A percentile compares a stretch with the other conserved stretches of the same genome.
Evolutionary conservation across 257 asterid species (phyloP).

Genomic region (Ocimum tenuiflorum): DNA sequence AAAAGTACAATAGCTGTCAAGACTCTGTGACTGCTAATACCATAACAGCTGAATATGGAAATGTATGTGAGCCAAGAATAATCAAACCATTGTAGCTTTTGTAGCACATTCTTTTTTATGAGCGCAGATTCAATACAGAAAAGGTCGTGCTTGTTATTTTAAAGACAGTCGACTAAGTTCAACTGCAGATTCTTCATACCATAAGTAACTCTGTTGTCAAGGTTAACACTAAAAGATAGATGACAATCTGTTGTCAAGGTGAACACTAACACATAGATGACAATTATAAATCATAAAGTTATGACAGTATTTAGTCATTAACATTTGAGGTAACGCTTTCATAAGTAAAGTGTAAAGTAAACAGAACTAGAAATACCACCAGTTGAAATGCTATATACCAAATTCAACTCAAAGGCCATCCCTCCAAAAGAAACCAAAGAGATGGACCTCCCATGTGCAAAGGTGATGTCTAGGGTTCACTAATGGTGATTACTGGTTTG

Average conservation of each 20-base stretch:
- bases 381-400: not conserved
- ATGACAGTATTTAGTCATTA: slow-evolving; percentile 10
- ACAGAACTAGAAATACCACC: not conserved
- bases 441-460: not conserved
- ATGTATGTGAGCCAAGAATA: not conserved
- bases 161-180: not conserved
- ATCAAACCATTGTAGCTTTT: not conserved
- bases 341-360: not conserved
- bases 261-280: not conserved
- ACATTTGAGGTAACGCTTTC: not conserved
- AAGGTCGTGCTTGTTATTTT: not conserved
- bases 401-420: not conserved
- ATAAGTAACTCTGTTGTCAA: not conserved
- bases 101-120: not conserved
- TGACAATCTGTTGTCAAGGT: not conserved
- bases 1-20: not conserved
- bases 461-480: not conserved
- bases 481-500: not conserved
- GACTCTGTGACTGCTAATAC: not conserved
- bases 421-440: not conserved
- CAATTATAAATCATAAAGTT: not conserved
- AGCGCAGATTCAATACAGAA: not conserved
- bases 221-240: not conserved
- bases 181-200: not conserved
- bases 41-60: not conserved